These are phyloP conservation scores for Acanthamoeba triangularis DNA, from an alignment of 208 protist species.

Conservation along the genomic window DNA sequence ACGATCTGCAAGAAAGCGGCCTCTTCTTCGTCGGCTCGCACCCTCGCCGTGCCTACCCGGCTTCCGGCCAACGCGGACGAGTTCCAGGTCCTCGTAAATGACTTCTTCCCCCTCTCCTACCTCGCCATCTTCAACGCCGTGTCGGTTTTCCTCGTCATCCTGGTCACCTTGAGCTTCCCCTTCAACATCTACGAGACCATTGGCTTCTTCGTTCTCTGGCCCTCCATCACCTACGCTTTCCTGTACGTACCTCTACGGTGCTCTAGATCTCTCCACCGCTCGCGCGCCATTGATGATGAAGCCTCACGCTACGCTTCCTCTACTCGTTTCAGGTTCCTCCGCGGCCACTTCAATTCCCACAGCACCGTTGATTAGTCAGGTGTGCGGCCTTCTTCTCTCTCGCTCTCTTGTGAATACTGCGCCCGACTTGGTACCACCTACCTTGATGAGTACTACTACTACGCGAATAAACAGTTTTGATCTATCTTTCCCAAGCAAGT, in stretches of 20 bases:
- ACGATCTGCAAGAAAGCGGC: neutral
- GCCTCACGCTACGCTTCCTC: neutral
- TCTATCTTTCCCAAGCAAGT: neutral
- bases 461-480: neutral
- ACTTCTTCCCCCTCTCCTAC: slow-evolving; percentile 25
- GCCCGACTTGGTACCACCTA: neutral
- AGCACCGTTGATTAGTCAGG: neutral
- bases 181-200: slow-evolving; percentile 50
- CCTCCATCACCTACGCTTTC: slow-evolving; percentile 10
- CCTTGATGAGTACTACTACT: neutral
- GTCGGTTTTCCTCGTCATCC: neutral
- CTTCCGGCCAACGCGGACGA: neutral
- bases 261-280: neutral
- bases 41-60: neutral
- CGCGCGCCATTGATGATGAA: neutral
- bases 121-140: slow-evolving; percentile 55
- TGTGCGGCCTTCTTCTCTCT: neutral
- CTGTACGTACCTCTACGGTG: slow-evolving; percentile 1
- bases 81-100: neutral
- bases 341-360: neutral
- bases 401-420: neutral
- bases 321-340: neutral
- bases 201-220: slow-evolving; percentile 38
- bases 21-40: neutral
- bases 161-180: slow-evolving; percentile 29